A percentile compares a stretch with the other conserved stretches of the same genome.
phyloP scores from a whole-genome alignment of 2,329 filamentous ascomycete genomes.

The Colletotrichum caudatum region DNA sequence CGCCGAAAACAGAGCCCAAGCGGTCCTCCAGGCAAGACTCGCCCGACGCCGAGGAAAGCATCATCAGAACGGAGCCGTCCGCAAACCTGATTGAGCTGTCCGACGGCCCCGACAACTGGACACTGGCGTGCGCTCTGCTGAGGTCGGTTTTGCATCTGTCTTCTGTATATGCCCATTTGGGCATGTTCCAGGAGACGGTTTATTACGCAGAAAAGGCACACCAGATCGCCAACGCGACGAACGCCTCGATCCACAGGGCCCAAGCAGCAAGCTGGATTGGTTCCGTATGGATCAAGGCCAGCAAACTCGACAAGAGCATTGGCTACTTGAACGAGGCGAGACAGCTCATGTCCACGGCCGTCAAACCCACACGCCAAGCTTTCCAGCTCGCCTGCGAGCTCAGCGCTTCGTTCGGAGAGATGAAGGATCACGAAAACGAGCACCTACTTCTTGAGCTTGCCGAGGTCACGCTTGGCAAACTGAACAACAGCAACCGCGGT shows the following conservation, averaged over 20 bases:
- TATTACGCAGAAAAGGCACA: conserved; percentile 89
- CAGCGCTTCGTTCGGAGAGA: conserved; percentile 66
- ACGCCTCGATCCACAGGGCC: conserved; percentile 69
- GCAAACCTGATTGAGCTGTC: conserved; percentile 57
- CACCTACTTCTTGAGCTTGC: conserved; percentile 60
- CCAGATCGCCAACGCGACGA: conserved; percentile 78
- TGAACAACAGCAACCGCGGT: conserved; percentile 29
- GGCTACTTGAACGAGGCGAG: conserved; percentile 67
- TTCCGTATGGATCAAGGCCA: conserved; percentile 67
- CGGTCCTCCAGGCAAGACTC: conserved; percentile 17
- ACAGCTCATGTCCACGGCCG: conserved; percentile 57
- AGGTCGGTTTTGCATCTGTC: conserved; percentile 80
- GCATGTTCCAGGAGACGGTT: conserved; percentile 87
- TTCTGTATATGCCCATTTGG: conserved; percentile 82
- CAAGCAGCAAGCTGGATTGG: conserved; percentile 68
- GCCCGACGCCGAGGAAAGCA: conserved; percentile 23
- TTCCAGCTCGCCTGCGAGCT: conserved; percentile 66
- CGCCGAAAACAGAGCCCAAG: conserved; percentile 44
- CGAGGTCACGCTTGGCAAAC: conserved; percentile 55
- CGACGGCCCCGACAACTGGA: conserved; percentile 77
- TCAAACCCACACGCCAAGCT: conserved; percentile 58
- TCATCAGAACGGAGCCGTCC: conserved; percentile 21
- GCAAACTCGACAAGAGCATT: conserved; percentile 68
- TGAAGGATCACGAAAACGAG: conserved; percentile 59
- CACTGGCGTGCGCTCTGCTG: conserved; percentile 79